These are phyloP conservation scores for Linnemannia zychae DNA, from an alignment of 192 early-diverging fungal genomes.

Conservation along the genomic window DNA sequence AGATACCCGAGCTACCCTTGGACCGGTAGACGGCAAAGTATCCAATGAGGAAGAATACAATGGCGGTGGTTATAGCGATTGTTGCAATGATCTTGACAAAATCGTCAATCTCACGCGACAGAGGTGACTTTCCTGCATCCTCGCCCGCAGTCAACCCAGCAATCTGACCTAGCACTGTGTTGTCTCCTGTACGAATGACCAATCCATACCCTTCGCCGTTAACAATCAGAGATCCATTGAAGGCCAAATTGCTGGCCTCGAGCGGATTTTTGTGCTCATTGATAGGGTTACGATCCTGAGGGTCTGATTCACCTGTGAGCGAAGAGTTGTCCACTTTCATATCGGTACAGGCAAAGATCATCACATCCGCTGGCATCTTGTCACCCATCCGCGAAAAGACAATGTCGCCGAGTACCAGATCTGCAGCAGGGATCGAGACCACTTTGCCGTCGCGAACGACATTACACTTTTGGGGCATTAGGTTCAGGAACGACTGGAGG, in stretches of 20 bases:
- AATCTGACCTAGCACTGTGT: conserved; percentile 96
- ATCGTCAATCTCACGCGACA: conserved; percentile 80
- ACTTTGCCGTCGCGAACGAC: conserved; percentile 82
- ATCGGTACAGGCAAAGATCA: conserved; percentile 82
- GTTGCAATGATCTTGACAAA: conserved; percentile 92
- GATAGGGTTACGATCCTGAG: conserved; percentile 80
- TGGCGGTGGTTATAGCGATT: conserved; percentile 78
- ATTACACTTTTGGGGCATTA: conserved; percentile 90
- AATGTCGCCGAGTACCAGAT: conserved; percentile 89
- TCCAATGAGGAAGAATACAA: conserved; percentile 88
- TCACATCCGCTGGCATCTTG: conserved; percentile 94
- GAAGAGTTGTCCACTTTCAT: conserved; percentile 98
- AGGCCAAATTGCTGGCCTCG: conserved; percentile 92
- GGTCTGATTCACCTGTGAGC: conserved; percentile 94
- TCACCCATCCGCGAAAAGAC: conserved; percentile 92
- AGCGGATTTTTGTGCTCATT: conserved; percentile 86
- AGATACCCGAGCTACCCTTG: conserved; percentile 61
- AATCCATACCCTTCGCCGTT: conserved; percentile 91
- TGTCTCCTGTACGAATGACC: conserved; percentile 92
- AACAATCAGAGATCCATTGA: conserved; percentile 89
- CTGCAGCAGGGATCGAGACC: conserved; percentile 71
- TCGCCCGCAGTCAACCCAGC: conserved; percentile 88
- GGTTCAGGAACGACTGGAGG: conserved; percentile 92
- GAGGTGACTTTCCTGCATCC: conserved; percentile 79
- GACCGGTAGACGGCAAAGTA: conserved; percentile 62